These are phyloP conservation scores for Yamadazyma sp. DNA, from an alignment of 1,139 yeast genomes.

Conservation along the genomic window DNA sequence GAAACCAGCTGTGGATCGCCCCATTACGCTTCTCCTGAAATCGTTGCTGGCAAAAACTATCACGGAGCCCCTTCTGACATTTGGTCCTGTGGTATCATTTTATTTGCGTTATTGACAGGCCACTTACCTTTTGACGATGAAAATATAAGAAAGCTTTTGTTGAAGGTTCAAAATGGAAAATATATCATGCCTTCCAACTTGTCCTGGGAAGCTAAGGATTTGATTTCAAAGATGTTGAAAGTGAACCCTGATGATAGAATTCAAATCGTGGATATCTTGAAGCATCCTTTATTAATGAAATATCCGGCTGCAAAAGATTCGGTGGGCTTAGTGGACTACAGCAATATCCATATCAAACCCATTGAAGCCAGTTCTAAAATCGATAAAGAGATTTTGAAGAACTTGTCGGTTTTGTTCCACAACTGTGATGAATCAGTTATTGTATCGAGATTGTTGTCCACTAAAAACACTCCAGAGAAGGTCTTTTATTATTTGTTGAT, in stretches of 20 bases:
- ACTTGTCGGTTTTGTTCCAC: constrained; percentile 87
- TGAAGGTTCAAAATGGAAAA: constrained; percentile 89
- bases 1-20: constrained; percentile 99
- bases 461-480: constrained; percentile 72
- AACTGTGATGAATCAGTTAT: constrained; percentile 70
- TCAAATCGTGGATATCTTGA: constrained; percentile 66
- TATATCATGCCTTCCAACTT: constrained; percentile 81
- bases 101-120: constrained; percentile 91
- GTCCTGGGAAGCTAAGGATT: constrained; percentile 80
- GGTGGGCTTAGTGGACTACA: constrained; percentile 25
- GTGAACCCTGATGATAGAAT: constrained; percentile 81
- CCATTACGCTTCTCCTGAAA: constrained; percentile 97
- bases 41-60: constrained; percentile 89
- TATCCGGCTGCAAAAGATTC: constrained; percentile 56
- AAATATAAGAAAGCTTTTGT: constrained; percentile 77
- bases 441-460: constrained; percentile 56
- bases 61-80: constrained; percentile 98
- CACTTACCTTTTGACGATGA: constrained; percentile 97
- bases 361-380: constrained; percentile 57
- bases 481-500: constrained; percentile 81
- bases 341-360: constrained; percentile 42
- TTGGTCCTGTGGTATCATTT: constrained; percentile 97
- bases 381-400: constrained; percentile 81
- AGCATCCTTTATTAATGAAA: constrained; percentile 77
- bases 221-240: constrained; percentile 77